Base-by-base conservation (phyloP, 2,329 filamentous ascomycete species). In the Incumbomyces lentus region DNA sequence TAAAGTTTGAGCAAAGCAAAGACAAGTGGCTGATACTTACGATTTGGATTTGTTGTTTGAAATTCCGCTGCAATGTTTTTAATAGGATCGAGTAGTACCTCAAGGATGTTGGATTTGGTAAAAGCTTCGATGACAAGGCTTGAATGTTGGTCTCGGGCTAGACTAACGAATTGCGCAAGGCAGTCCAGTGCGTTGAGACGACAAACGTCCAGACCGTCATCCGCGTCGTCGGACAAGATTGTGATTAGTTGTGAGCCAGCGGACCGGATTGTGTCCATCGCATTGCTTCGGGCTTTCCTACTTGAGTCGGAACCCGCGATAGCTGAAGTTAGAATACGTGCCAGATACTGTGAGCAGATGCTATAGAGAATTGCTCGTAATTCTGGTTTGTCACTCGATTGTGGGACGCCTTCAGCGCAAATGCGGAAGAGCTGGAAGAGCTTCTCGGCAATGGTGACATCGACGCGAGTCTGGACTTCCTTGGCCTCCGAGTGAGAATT, bases 391-490 rank as follows among this genome's bases (percentile, higher is more conserved):
- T 82, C 81, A 1, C 81, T 75, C 59, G 55, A 82, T 51, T 84
- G 81, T 53, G 82, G 79, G 46, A 94, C 83, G 4, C 87, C 86
- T 56, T 82, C 77, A 12, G 95, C 72, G 51, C 86, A 89, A 33
- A 87, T 78, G 52, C 94, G 85, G 72, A 98, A 95, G 3, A 96
- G 76, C 60, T 95, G 84, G 60, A 88, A 89, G 0, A 96, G 74
- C 59, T 92, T 86, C 62, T 96, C 90, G 60, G 87, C 85, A 30
- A 92, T 80, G 19, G 90, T 73, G 61, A 87, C 86, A 31, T 82
- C 72, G 44, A 68, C 70, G 39, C 64, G 62, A 11, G 66, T 68
- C 52, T 66, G 64, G 26, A 61, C 60, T 17, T 65, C 63, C 35
- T 72, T 59, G 64, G 65, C 22, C 63, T 52, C 26, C 55, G 57